Base-by-base conservation (phyloP, 1,284 basidiomycete genomes). In the Mrakiaceae sp. region DNA sequence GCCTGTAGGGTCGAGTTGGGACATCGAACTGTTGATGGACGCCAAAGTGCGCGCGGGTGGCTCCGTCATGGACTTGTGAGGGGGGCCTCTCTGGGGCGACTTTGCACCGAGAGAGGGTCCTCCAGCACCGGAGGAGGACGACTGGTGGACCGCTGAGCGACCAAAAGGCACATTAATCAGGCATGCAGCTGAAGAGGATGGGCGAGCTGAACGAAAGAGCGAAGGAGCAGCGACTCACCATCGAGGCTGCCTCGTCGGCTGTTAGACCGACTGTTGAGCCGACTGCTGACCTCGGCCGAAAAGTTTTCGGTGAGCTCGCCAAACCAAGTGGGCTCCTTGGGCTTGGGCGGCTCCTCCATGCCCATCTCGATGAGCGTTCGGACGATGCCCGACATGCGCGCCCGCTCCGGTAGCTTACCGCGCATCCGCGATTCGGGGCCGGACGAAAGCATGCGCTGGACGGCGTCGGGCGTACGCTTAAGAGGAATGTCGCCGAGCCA, bases 401-500 rank as follows among this genome's bases (percentile, higher is more conserved):
- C 73, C 27, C 68, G 59, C 27, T 70, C 66, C 1, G 67, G 69
- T 12, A 67, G n/a, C 40, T 46, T 27, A 5, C 68, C 64, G 56
- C n/a, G 57, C 67, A 43, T 70, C 67, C 46, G 71, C 68, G 61
- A 64, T 57, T 69, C 47, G 62, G 66, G 40, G 60, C 68, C 59
- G 55, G 59, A 40, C 42, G 65, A 51, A 5, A 80, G 70, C 9
- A 79, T 70, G 6, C 72, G 67, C 3, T 79, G 72, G 0, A 79
- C 78, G 0, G 78, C 79, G 65, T 75, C 73, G 12, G 79, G 79
- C 0, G 79, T 79, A 70, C 79, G 77, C 9, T 78, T 72, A 10
- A 79, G 72, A 69, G 80, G 78, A 57, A 80, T 78, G 58, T 78
- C 75, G 50, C 74, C 74, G 64, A 81, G 75, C 70, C 79, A 80